These are phyloP conservation scores for Hanseniaspora lachancei DNA, from an alignment of 805 yeast genomes.

Conservation along the genomic window DNA sequence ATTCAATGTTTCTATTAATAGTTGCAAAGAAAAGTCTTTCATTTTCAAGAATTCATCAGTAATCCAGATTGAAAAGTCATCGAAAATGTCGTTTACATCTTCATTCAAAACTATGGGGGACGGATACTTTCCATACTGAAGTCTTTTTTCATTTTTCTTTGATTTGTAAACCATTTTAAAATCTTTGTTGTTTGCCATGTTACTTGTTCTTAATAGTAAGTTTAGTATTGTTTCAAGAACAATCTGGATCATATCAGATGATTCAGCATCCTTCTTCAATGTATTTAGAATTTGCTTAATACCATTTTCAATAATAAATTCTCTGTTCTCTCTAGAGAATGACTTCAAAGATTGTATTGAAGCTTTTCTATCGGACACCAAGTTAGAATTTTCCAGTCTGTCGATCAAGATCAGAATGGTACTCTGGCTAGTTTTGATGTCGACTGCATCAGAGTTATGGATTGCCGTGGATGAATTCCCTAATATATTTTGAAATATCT, in stretches of 20 bases:
- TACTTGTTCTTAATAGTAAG: constrained; percentile 57
- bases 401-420: constrained; percentile 84
- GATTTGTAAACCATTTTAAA: constrained; percentile 20
- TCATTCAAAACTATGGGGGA: constrained; percentile 52
- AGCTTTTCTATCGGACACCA: constrained; percentile 75
- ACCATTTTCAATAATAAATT: constrained; percentile 78
- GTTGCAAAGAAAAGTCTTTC: constrained; percentile 30
- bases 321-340: constrained; percentile 78
- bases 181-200: constrained; percentile 23
- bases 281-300: constrained; percentile 58
- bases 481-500: not conserved
- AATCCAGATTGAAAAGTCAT: constrained; percentile 86
- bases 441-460: not conserved
- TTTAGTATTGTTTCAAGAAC: constrained; percentile 75
- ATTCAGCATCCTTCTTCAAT: constrained; percentile 52
- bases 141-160: constrained; percentile 50
- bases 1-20: constrained; percentile 34
- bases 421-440: constrained; percentile 41
- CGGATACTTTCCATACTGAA: constrained; percentile 66
- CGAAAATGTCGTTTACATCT: constrained; percentile 35
- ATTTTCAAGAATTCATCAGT: constrained; percentile 54
- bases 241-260: constrained; percentile 60
- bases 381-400: constrained; percentile 65
- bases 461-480: not conserved
- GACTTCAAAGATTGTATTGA: constrained; percentile 84